Evolutionary conservation across 129 eudicot genomes (phyloP).

Genomic region (Flaveria ramosissima): DNA sequence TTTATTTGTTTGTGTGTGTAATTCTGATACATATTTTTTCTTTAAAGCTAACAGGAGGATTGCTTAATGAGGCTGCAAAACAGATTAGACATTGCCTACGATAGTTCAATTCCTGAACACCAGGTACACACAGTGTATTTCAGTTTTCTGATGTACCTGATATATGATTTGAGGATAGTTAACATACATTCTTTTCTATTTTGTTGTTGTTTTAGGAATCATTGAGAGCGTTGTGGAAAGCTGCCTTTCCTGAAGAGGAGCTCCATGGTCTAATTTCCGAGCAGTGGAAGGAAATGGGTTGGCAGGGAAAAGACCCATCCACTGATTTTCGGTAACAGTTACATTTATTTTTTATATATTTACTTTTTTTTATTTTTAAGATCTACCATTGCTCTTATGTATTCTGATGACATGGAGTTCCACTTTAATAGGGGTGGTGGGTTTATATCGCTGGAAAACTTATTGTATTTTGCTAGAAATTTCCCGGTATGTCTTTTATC

Average conservation of each 20-base stretch:
- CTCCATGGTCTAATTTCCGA: slow-evolving; percentile 75
- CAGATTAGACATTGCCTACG: slow-evolving; percentile 78
- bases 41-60: slow-evolving; percentile 59
- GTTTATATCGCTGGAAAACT: slow-evolving; percentile 93
- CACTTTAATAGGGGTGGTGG: slow-evolving; percentile 91
- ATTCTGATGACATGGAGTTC: slow-evolving; percentile 22
- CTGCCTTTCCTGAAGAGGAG: slow-evolving; percentile 85
- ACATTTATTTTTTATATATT: not conserved
- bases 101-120: slow-evolving; percentile 74
- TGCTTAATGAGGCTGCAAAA: slow-evolving; percentile 68
- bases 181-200: slow-evolving; percentile 21
- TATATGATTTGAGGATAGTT: not conserved
- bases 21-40: slow-evolving; percentile 20
- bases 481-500: slow-evolving; percentile 67
- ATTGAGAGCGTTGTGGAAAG: slow-evolving; percentile 80
- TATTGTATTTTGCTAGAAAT: slow-evolving; percentile 75
- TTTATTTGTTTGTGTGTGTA: not conserved
- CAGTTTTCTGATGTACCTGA: not conserved
- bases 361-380: not conserved
- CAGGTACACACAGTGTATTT: slow-evolving; percentile 52
- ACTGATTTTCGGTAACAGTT: slow-evolving; percentile 78
- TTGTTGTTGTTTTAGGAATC: slow-evolving; percentile 61
- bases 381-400: slow-evolving; percentile 4
- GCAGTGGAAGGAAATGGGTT: slow-evolving; percentile 99
- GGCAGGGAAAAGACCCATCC: slow-evolving; percentile 99